Percentiles rank a stretch among this genome's conserved stretches.
These are phyloP conservation scores for Xylaria sp. DNA, from an alignment of 2,329 filamentous ascomycete genomes.

Conservation along the genomic window DNA sequence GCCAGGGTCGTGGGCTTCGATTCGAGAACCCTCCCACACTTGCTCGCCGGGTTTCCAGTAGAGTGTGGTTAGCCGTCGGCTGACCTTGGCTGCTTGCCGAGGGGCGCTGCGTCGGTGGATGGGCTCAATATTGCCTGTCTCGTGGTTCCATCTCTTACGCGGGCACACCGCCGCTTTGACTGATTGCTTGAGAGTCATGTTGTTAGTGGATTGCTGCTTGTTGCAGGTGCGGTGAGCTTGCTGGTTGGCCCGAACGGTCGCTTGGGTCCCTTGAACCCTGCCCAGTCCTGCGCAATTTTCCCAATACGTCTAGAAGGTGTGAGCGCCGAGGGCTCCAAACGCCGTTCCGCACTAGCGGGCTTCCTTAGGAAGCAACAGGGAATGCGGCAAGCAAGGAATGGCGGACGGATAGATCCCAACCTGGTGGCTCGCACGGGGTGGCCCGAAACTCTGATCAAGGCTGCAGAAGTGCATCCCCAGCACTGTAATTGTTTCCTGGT, in stretches of 20 bases:
- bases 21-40: not conserved
- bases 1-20: slow-evolving; percentile 20
- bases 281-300: slow-evolving; percentile 30
- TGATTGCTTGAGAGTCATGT: slow-evolving; percentile 21
- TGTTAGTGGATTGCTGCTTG: slow-evolving; percentile 19
- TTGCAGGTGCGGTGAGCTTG: slow-evolving; percentile 35
- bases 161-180: slow-evolving; percentile 41
- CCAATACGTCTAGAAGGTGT: slow-evolving; percentile 36
- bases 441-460: slow-evolving; percentile 42
- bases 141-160: slow-evolving; percentile 30
- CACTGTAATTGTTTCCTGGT: slow-evolving; percentile 20
- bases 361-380: slow-evolving; percentile 30
- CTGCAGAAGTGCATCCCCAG: slow-evolving; percentile 32
- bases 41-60: not conserved
- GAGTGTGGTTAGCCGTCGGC: not conserved
- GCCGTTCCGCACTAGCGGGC: slow-evolving; percentile 35
- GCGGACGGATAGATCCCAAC: slow-evolving; percentile 43
- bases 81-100: slow-evolving; percentile 21
- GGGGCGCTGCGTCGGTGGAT: slow-evolving; percentile 1
- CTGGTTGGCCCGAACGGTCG: slow-evolving; percentile 29
- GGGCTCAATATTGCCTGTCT: slow-evolving; percentile 16
- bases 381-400: slow-evolving; percentile 40
- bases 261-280: slow-evolving; percentile 33
- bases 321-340: slow-evolving; percentile 27
- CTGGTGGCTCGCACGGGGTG: slow-evolving; percentile 42